These are phyloP conservation scores for Fonsecaea multimorphosa DNA, from an alignment of 2,329 filamentous ascomycete species.

Conservation along the genomic window DNA sequence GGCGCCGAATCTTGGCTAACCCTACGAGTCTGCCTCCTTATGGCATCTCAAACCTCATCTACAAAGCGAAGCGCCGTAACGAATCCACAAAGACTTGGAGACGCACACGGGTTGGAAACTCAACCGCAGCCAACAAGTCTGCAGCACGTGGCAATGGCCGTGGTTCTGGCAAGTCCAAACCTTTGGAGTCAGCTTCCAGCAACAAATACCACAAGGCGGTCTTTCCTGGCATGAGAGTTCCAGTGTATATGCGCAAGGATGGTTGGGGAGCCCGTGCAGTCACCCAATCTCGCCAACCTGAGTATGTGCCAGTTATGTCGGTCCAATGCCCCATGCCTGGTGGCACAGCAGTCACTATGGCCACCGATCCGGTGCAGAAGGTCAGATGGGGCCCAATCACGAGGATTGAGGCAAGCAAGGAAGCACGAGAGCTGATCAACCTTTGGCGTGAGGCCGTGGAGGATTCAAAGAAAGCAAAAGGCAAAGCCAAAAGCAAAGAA, in stretches of 20 bases:
- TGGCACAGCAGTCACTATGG: slow-evolving; percentile 17
- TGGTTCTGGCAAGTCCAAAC: neutral
- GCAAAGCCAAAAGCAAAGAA: neutral
- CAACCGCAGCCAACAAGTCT: neutral
- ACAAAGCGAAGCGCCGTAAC: neutral
- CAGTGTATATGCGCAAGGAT: slow-evolving; percentile 16
- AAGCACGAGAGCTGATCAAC: slow-evolving; percentile 25
- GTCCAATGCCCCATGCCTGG: slow-evolving; percentile 26
- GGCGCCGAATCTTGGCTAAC: neutral
- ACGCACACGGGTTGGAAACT: neutral
- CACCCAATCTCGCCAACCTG: neutral
- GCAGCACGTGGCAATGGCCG: neutral
- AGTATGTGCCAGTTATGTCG: slow-evolving; percentile 18
- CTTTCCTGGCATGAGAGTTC: slow-evolving; percentile 30
- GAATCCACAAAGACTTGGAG: neutral
- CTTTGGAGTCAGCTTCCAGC: neutral
- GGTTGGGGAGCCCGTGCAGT: neutral
- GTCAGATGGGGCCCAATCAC: slow-evolving; percentile 26
- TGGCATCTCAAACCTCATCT: neutral
- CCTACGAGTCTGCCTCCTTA: neutral
- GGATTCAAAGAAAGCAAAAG: slow-evolving; percentile 7
- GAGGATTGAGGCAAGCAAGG: slow-evolving; percentile 17
- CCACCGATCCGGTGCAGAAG: slow-evolving; percentile 25
- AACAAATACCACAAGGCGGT: slow-evolving; percentile 18
- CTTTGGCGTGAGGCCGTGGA: slow-evolving; percentile 6